Base-by-base conservation (phyloP, 768 basidiomycete genomes). In the Phaeotremella fagi region DNA sequence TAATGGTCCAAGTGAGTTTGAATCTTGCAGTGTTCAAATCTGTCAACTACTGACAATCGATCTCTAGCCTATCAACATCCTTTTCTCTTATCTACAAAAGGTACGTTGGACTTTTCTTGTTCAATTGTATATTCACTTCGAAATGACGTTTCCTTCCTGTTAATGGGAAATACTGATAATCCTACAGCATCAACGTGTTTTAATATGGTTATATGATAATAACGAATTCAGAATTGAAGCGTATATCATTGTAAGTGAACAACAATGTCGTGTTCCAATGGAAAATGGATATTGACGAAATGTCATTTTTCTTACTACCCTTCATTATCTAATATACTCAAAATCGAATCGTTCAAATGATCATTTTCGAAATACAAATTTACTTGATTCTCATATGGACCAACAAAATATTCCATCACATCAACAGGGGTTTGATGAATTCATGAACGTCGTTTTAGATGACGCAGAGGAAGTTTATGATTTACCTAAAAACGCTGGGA, bases 371-470 rank as follows among this genome's bases (percentile, higher is more conserved):
- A 7, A 33, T 33, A 33, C 31, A 7, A 33, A 33, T 33, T 33
- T 33, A n/a, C n/a, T n/a, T n/a, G n/a, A n/a, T n/a, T n/a, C n/a
- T n/a, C n/a, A 33, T 33, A 33, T 33, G 31, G 31, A 7, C 9
- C 31, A 33, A 33, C 31, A 33, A 33, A 33, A 7, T 16, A 7
- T 7, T 16, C 31, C 31, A 7, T 33, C 31, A 7, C 9, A 7
- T 16, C 23, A 18, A n/a, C 70, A 97, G 94, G 92, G 94, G 35
- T 99, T 99, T 66, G 94, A 99, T 72, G 94, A 99, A 75, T 99
- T 97, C 77, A 99, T 99, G 94, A 99, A 99, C 71, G 77, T 99
- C 26, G 88, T 97, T 29, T 77, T 99, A 22, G 94, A 99, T 63
- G 88, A 95, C 45, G 90, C 92, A 38, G 82, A 83, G 47, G 94